Evolutionary conservation across 2,329 filamentous ascomycete species (phyloP).

Genomic region (Xylaria arbuscula): DNA sequence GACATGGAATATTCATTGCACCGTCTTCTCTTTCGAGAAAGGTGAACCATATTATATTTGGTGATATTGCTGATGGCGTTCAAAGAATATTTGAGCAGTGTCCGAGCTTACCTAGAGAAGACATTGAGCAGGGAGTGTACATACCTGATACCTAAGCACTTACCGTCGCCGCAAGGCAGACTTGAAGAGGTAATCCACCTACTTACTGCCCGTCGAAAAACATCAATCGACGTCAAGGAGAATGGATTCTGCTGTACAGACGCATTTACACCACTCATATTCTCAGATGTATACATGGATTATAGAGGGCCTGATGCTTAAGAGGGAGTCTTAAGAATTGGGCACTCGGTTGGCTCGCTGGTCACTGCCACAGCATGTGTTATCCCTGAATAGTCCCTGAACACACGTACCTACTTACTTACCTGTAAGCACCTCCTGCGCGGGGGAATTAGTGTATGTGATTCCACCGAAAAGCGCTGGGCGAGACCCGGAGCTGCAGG

Average conservation of each 20-base stretch:
- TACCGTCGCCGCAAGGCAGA: constrained; percentile 27
- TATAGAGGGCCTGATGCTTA: constrained; percentile 1
- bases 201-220: background rate
- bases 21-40: background rate
- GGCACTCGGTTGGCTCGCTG: constrained; percentile 1
- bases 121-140: background rate
- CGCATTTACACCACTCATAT: constrained; percentile 32
- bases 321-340: constrained; percentile 18
- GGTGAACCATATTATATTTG: background rate
- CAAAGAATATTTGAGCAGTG: background rate
- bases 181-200: constrained; percentile 6
- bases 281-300: constrained; percentile 15
- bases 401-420: too few relatives aligned
- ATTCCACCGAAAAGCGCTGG: background rate
- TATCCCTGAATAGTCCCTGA: constrained; percentile 10
- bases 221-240: background rate
- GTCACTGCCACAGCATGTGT: constrained; percentile 23
- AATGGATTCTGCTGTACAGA: background rate
- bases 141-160: constrained; percentile 1
- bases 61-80: background rate
- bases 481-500: background rate
- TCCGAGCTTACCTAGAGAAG: too few relatives aligned
- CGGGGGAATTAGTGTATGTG: background rate
- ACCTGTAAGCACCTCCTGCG: background rate
- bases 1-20: background rate